Evolutionary conservation across 2,329 filamentous ascomycete species (phyloP).

Genomic region (Daldinia eschscholtzii): DNA sequence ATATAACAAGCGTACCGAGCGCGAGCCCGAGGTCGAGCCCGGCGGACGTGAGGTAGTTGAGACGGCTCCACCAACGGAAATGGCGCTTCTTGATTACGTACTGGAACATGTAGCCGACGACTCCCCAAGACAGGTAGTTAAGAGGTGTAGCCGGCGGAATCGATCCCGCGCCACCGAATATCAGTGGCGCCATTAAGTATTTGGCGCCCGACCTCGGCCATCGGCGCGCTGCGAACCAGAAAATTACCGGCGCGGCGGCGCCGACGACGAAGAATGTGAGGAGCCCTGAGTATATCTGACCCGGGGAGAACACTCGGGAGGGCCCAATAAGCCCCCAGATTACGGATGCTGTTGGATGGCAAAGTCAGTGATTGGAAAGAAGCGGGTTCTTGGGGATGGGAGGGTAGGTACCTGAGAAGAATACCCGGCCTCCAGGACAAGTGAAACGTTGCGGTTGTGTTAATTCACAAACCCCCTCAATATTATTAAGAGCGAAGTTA

Average conservation of each 20-base stretch:
- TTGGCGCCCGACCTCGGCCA: conserved; percentile 65
- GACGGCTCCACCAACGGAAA: conserved; percentile 78
- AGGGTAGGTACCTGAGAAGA: conserved; percentile 66
- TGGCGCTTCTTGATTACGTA: conserved; percentile 73
- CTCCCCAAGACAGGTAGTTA: conserved; percentile 80
- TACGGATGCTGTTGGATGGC: conserved; percentile 63
- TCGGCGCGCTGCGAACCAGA: conserved; percentile 64
- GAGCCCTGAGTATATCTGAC: conserved; percentile 71
- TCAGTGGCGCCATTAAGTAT: conserved; percentile 71
- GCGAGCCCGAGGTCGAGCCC: conserved; percentile 77
- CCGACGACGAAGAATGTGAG: conserved; percentile 72
- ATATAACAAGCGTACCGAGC: conserved; percentile 75
- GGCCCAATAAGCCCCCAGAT: conserved; percentile 77
- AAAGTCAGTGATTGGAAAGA: background rate
- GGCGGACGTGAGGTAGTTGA: conserved; percentile 79
- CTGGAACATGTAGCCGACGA: conserved; percentile 79
- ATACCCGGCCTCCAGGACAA: conserved; percentile 73
- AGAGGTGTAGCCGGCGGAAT: conserved; percentile 78
- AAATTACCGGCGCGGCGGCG: conserved; percentile 63
- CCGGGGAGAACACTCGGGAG: conserved; percentile 72
- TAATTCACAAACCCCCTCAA: conserved; percentile 72
- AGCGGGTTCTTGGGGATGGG: background rate
- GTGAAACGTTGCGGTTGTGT: conserved; percentile 70
- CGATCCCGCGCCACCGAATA: conserved; percentile 69
- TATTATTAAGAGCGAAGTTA: conserved; percentile 71